Evolutionary conservation across 345 rosid species (phyloP), one percentile per base, ranked within the genome.

Genomic region (Stellera chamaejasme): DNA sequence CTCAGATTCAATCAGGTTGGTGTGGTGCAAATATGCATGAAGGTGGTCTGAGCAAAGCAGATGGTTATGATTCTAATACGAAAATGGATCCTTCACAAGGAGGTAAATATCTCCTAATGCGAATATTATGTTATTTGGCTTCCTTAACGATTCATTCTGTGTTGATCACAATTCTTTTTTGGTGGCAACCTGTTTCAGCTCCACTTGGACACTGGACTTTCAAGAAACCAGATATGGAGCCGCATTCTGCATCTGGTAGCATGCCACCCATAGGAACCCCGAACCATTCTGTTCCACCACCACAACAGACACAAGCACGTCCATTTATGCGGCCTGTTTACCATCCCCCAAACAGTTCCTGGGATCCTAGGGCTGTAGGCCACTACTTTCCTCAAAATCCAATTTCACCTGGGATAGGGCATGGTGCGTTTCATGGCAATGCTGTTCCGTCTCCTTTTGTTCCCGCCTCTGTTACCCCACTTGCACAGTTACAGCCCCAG

Each of bases 401-500:
- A 46, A 72, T 74, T 52, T 72, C 95, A 27, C 79, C 87, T 23
- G 77, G 73, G 48, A 59, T 71, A 43, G 60, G 71, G 66, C 75
- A 75, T 57, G 74, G 52, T 70, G 73, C 69, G 62, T 84, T 74
- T 77, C 80, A 72, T 64, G 64, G 78, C 48, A 72, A 65, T 72
- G 66, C 74, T 59, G 67, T 79, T 56, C 73, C 88, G 55, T 79
- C 85, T 63, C 91, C 91, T 63, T 80, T 75, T 70, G 60, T 82
- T 58, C 81, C 80, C 61, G 83, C 96, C 72, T 80, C 89, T 27
- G 75, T 82, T 76, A 84, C 84, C 63, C 92, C 96, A 59, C 73
- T 82, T 59, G 74, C 90, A 36, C 97, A 84, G 74, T 58, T 76
- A 48, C 91, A 81, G 5, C 39, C 39, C 4, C 39, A 32, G 5